Percentiles rank a stretch among this genome's conserved stretches.
These are phyloP conservation scores for Ogataea glucozyma DNA, from an alignment of 805 yeast species.

Conservation along the genomic window DNA sequence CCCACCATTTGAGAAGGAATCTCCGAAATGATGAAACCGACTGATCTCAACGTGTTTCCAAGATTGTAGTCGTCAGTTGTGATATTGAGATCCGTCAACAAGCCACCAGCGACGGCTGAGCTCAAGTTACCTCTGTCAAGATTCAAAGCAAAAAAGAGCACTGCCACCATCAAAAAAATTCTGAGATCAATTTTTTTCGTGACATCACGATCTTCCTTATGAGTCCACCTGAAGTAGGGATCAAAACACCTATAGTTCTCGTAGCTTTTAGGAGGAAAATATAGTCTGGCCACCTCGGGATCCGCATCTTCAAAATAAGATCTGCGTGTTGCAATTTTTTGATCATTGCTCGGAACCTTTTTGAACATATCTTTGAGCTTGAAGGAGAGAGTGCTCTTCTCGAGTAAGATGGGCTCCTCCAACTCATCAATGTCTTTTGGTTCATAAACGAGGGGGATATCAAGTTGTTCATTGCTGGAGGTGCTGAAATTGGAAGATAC, in stretches of 20 bases:
- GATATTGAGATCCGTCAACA: conserved; percentile 48
- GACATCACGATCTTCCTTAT: conserved; percentile 16
- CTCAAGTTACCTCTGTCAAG: conserved; percentile 54
- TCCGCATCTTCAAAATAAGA: conserved; percentile 21
- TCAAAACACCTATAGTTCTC: conserved; percentile 19
- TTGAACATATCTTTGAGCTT: conserved; percentile 12
- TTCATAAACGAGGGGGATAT: no score
- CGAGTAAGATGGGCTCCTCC: conserved; percentile 10
- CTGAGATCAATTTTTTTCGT: conserved; percentile 18
- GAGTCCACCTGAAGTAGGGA: conserved; percentile 20
- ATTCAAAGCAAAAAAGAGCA: conserved; percentile 56
- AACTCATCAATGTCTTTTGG: conserved; percentile 16
- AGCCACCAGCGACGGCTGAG: conserved; percentile 56
- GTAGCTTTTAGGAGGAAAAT: conserved; percentile 15
- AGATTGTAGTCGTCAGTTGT: conserved; percentile 57
- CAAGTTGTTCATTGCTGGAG: no score
- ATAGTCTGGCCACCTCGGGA: conserved; percentile 12
- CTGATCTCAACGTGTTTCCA: conserved; percentile 47
- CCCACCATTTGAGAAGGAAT: conserved; percentile 62
- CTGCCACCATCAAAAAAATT: conserved; percentile 16
- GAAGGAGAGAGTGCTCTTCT: conserved; percentile 6
- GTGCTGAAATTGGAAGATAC: no score
- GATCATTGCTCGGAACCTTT: conserved; percentile 3
- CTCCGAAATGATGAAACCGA: conserved; percentile 53
- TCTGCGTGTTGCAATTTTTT: conserved; percentile 18